These are phyloP conservation scores for Trypanosoma cruzi DNA, from an alignment of 208 protist species.

Conservation along the genomic window DNA sequence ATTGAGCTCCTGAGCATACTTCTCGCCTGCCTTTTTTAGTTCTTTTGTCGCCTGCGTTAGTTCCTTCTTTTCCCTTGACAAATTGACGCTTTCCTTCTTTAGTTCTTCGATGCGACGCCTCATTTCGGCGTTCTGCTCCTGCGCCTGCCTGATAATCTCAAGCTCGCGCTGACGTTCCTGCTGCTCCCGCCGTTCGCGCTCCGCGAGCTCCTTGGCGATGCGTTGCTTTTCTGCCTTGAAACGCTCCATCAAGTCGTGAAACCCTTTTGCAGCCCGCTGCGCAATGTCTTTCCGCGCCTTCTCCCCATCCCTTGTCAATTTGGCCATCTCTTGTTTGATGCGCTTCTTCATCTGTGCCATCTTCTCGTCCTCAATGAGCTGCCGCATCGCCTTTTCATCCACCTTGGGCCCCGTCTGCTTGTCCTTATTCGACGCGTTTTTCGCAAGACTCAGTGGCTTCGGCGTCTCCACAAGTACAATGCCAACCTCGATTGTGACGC, in stretches of 20 bases:
- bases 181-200: conserved; percentile 81
- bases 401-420: conserved; percentile 49
- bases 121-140: conserved; percentile 76
- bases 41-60: conserved; percentile 66
- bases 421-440: conserved; percentile 65
- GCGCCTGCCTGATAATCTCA: conserved; percentile 76
- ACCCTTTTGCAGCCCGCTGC: conserved; percentile 60
- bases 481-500: conserved; percentile 89
- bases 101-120: conserved; percentile 62
- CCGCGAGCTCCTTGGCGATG: conserved; percentile 67
- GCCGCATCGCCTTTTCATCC: conserved; percentile 66
- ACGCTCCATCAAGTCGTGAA: conserved; percentile 75
- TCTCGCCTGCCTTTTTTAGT: conserved; percentile 55
- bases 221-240: conserved; percentile 74
- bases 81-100: conserved; percentile 57
- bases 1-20: conserved; percentile 60
- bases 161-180: conserved; percentile 73
- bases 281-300: conserved; percentile 82
- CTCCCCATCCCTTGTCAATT: conserved; percentile 83
- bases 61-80: conserved; percentile 60
- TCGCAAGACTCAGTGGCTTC: conserved; percentile 40
- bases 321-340: conserved; percentile 80
- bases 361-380: conserved; percentile 83
- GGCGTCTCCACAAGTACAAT: conserved; percentile 87
- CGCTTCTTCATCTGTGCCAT: conserved; percentile 71